Base-by-base conservation (phyloP, 805 yeast genomes). In the Ogataea chonburiensis region DNA sequence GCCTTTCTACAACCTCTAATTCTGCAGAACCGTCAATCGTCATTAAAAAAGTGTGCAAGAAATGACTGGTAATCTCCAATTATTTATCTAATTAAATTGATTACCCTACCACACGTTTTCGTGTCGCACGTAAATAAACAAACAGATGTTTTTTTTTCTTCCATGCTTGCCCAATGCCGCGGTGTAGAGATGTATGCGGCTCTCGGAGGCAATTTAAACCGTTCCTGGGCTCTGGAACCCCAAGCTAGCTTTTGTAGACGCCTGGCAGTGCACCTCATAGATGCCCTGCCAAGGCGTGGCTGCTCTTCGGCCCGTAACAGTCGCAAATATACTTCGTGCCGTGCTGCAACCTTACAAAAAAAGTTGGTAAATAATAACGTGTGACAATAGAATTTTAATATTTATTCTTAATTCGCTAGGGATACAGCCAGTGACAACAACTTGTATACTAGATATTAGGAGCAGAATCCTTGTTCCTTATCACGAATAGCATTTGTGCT, bases 121-220 rank as follows among this genome's bases (percentile, higher is more conserved):
- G 39, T 35, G 39, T 35, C 39, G 30, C 39, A 13, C 7, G 21
- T 18, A 35, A 35, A 35, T 25, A 35, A 35, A 24, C 14, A 35
- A 35, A 34, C 38, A 27, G 8, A 28, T 13, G 28, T 25, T 14
- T 25, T 25, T 25, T 25, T 28, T n/a, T n/a, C n/a, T 17, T 17
- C 31, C 23, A 28, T 22, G 31, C 13, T 7, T 25, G 10, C n/a
- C 8, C 31, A 7, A 17, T 7, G 13, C 11, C 7, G 11, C n/a
- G 31, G 21, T 28, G 31, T 13, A 17, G 15, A 12, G 28, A 26
- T 26, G 28, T 16, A 24, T 24, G 15, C 10, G 7, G 22, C n/a
- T n/a, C n/a, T n/a, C n/a, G n/a, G n/a, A n/a, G n/a, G n/a, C n/a
- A n/a, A n/a, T n/a, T n/a, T n/a, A n/a, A n/a, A n/a, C n/a, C n/a